Conservation (phyloP, 2,329 filamentous ascomycete genomes). For the Fusarium mexicanum region DNA sequence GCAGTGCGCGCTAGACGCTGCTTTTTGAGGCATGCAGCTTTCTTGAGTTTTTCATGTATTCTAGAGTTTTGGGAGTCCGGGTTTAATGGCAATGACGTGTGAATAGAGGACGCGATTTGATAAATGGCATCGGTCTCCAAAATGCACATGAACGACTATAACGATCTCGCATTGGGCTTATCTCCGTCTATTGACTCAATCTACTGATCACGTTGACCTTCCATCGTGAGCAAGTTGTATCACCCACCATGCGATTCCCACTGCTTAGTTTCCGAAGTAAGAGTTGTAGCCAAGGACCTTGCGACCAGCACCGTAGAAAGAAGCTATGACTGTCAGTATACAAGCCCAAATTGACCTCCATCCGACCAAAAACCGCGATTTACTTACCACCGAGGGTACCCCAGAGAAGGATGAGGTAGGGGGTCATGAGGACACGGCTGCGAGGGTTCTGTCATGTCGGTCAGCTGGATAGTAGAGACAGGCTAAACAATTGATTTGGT, state of each 20-base stretch:
- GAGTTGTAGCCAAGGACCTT: slow-evolving; percentile 82
- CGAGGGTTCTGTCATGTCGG: slow-evolving; percentile 64
- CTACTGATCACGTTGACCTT: slow-evolving; percentile 35
- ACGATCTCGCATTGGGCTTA: slow-evolving; percentile 29
- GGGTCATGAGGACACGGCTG: slow-evolving; percentile 71
- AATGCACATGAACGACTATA: slow-evolving; percentile 8
- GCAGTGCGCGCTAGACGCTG: slow-evolving; percentile 34
- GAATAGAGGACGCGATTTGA: slow-evolving; percentile 39
- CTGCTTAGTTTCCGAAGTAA: slow-evolving; percentile 69
- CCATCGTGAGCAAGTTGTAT: slow-evolving; percentile 19
- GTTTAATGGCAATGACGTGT: slow-evolving; percentile 46
- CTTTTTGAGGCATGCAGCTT: slow-evolving; percentile 38
- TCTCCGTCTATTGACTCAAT: slow-evolving; percentile 42
- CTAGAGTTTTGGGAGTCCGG: slow-evolving; percentile 45
- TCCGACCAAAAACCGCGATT: not conserved
- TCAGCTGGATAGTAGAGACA: slow-evolving; percentile 30
- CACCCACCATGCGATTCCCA: slow-evolving; percentile 8
- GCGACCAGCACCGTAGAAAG: slow-evolving; percentile 78
- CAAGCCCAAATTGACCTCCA: not conserved
- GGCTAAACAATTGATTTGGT: slow-evolving; percentile 21
- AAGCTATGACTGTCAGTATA: slow-evolving; percentile 50
- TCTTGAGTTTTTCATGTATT: slow-evolving; percentile 43
- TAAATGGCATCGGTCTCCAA: not conserved
- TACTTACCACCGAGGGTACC: slow-evolving; percentile 70
- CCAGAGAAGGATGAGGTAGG: slow-evolving; percentile 74